Conservation (phyloP, 139 green algal genomes). For the Volvox reticuliferus region DNA sequence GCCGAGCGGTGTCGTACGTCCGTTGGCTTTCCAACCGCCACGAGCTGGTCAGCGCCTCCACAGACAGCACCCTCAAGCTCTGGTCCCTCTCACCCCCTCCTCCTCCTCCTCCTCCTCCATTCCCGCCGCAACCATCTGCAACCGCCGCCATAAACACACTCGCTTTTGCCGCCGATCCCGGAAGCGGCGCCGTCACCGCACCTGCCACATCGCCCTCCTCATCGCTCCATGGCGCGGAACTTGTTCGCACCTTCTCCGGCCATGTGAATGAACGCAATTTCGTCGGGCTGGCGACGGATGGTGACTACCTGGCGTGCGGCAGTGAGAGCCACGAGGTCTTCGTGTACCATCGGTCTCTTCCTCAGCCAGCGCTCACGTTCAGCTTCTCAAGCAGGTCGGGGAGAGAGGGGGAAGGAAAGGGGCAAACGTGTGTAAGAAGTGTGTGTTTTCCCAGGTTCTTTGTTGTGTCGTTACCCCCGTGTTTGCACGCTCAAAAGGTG, state of each 20-base stretch:
- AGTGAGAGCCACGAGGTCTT: constrained; percentile 79
- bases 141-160: no score
- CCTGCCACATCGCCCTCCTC: background rate
- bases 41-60: constrained; percentile 90
- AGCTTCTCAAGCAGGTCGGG: background rate
- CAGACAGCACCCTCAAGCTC: constrained; percentile 87
- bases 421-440: no score
- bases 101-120: background rate
- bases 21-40: constrained; percentile 72
- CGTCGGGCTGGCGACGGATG: constrained; percentile 86
- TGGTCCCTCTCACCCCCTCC: constrained; percentile 64
- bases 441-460: background rate
- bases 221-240: background rate
- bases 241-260: constrained; percentile 71
- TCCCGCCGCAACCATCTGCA: no score
- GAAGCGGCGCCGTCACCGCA: background rate
- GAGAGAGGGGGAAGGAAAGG: no score
- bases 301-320: constrained; percentile 88
- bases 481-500: no score
- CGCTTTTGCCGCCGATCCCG: background rate
- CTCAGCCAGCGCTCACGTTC: constrained; percentile 36
- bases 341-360: constrained; percentile 59
- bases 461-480: background rate
- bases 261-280: constrained; percentile 97
- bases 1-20: constrained; percentile 92